Evolutionary conservation across 2,329 filamentous ascomycete species (phyloP).

Genomic region (Neopestalotiopsis rosae): DNA sequence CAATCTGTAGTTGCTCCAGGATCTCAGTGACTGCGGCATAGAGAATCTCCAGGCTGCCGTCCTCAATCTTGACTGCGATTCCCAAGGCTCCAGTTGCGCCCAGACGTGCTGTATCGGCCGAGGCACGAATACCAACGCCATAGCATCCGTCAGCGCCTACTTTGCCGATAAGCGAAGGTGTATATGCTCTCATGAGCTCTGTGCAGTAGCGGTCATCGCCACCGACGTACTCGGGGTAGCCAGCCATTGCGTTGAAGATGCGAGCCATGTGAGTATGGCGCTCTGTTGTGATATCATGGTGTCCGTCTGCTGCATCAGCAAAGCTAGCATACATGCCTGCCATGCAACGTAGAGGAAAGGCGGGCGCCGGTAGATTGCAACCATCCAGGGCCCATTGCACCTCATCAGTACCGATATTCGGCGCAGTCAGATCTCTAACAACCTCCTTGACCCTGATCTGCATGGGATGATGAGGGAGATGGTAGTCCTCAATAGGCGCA

Average conservation of each 20-base stretch:
- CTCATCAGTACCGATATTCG: slow-evolving; percentile 25
- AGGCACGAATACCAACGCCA: slow-evolving; percentile 46
- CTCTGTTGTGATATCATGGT: not conserved
- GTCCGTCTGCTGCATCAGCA: slow-evolving; percentile 37
- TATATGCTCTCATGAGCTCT: slow-evolving; percentile 45
- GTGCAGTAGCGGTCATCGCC: slow-evolving; percentile 54
- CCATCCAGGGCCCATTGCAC: slow-evolving; percentile 50
- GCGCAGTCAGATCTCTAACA: slow-evolving; percentile 41
- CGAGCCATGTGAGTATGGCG: slow-evolving; percentile 34
- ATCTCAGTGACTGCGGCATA: slow-evolving; percentile 50
- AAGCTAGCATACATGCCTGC: slow-evolving; percentile 42
- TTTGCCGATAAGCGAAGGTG: slow-evolving; percentile 48
- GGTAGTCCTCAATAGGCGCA: slow-evolving; percentile 38
- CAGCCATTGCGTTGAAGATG: slow-evolving; percentile 48
- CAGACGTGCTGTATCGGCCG: slow-evolving; percentile 40
- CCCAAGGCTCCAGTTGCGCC: slow-evolving; percentile 45
- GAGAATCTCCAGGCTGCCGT: slow-evolving; percentile 48
- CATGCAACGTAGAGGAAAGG: slow-evolving; percentile 42
- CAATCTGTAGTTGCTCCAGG: slow-evolving; percentile 47
- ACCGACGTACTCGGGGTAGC: slow-evolving; percentile 48
- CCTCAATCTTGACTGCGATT: slow-evolving; percentile 54
- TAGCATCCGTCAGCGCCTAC: slow-evolving; percentile 56
- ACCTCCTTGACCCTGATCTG: slow-evolving; percentile 43
- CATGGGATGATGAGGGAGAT: slow-evolving; percentile 41
- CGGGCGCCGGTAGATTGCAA: slow-evolving; percentile 53